Percentiles rank a stretch among this genome's conserved stretches.
Evolutionary conservation across 257 asterid genomes (phyloP).

Genomic region (Nicotiana undulata): DNA sequence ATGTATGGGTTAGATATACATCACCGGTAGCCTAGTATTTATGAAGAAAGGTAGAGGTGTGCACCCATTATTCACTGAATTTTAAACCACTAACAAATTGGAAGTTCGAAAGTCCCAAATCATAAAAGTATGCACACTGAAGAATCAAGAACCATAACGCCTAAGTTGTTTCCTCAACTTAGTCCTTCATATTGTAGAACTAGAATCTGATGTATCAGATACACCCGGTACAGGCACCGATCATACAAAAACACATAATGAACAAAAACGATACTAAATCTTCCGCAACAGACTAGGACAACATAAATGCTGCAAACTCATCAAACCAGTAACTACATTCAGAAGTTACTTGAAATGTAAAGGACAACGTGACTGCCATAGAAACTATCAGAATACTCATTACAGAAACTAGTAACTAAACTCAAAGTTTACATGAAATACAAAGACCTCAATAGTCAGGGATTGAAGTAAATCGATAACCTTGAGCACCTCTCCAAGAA

Average conservation of each 20-base stretch:
- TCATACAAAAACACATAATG: background rate
- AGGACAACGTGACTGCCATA: background rate
- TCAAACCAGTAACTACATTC: background rate
- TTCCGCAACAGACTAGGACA: background rate
- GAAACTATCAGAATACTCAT: background rate
- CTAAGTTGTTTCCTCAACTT: background rate
- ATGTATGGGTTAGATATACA: too few species aligned
- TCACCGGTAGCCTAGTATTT: too few species aligned
- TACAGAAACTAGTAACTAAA: background rate
- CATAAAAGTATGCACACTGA: background rate
- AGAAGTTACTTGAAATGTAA: background rate
- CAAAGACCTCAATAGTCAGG: constrained; percentile 56
- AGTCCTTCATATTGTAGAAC: background rate
- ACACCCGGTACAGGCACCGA: background rate
- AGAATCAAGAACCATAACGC: background rate
- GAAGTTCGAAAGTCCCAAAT: background rate
- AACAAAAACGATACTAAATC: background rate
- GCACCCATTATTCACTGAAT: too few species aligned
- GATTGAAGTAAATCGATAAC: constrained; percentile 55
- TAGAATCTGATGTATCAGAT: background rate
- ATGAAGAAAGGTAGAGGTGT: too few species aligned
- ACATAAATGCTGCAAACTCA: background rate
- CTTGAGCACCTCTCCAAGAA: constrained; percentile 57
- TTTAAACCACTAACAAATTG: background rate
- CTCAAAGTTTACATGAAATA: background rate